phyloP scores from a whole-genome alignment of 2,329 filamentous ascomycete genomes.

The Colletotrichum simmondsii region DNA sequence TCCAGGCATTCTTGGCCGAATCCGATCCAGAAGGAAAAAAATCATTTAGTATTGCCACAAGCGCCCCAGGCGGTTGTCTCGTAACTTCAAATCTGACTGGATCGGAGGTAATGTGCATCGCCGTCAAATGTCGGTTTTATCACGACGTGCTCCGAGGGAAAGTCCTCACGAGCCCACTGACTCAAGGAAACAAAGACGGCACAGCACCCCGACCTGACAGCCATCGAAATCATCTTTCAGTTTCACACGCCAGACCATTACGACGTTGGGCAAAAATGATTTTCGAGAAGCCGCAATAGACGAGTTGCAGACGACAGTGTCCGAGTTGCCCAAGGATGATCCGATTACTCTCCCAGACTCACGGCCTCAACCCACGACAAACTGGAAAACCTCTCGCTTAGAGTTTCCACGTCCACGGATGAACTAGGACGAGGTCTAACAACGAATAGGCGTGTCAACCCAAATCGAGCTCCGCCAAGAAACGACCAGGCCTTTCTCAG shows the following conservation, averaged over 20 bases:
- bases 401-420: not conserved
- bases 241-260: not conserved
- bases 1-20: not conserved
- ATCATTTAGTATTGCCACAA: slow-evolving; percentile 5
- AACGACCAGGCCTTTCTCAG: not conserved
- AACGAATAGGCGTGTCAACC: not conserved
- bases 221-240: not conserved
- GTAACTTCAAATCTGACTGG: slow-evolving; percentile 1
- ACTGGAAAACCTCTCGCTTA: not conserved
- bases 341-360: not conserved
- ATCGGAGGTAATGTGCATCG: slow-evolving; percentile 18
- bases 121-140: slow-evolving; percentile 21
- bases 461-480: not conserved
- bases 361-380: not conserved
- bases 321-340: not conserved
- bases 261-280: not conserved
- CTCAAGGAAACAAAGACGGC: not conserved
- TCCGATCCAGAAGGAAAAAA: not conserved
- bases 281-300: not conserved
- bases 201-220: not conserved
- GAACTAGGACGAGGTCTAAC: not conserved
- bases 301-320: not conserved
- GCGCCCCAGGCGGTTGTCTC: not conserved
- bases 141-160: slow-evolving; percentile 14
- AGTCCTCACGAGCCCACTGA: slow-evolving; percentile 20